These are phyloP conservation scores for Plantago elongata DNA, from an alignment of 257 asterid genomes.

Conservation along the genomic window DNA sequence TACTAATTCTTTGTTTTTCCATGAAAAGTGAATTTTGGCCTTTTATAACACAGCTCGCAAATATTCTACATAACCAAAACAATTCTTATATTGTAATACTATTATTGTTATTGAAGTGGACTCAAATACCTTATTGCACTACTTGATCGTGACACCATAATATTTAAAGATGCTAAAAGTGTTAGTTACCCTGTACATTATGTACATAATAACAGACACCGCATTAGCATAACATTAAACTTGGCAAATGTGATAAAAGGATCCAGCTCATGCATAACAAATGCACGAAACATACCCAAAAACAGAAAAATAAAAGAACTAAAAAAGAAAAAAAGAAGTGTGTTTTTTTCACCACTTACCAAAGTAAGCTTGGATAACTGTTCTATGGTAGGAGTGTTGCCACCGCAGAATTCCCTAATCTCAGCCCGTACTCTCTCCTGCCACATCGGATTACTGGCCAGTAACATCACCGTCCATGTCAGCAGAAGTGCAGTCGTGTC, in stretches of 20 bases:
- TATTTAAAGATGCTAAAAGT: no score
- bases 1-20: neutral
- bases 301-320: no score
- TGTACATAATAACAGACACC: no score
- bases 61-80: neutral
- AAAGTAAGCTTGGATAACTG: slow-evolving; percentile 68
- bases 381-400: slow-evolving; percentile 41
- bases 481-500: slow-evolving; percentile 86
- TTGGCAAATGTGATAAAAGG: neutral
- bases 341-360: slow-evolving; percentile 33
- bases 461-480: slow-evolving; percentile 89
- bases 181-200: no score
- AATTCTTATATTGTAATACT: no score
- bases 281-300: slow-evolving; percentile 1
- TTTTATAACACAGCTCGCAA: neutral
- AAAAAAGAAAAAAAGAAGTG: no score
- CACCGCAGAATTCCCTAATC: slow-evolving; percentile 48
- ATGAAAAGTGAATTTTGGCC: neutral
- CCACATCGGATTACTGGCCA: slow-evolving; percentile 72
- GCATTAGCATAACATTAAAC: no score
- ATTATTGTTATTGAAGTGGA: no score
- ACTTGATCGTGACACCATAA: no score
- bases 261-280: slow-evolving; percentile 26
- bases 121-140: no score
- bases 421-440: slow-evolving; percentile 67